These are phyloP conservation scores for Decorospora gaudefroyi DNA, from an alignment of 2,329 filamentous ascomycete genomes.

Conservation along the genomic window DNA sequence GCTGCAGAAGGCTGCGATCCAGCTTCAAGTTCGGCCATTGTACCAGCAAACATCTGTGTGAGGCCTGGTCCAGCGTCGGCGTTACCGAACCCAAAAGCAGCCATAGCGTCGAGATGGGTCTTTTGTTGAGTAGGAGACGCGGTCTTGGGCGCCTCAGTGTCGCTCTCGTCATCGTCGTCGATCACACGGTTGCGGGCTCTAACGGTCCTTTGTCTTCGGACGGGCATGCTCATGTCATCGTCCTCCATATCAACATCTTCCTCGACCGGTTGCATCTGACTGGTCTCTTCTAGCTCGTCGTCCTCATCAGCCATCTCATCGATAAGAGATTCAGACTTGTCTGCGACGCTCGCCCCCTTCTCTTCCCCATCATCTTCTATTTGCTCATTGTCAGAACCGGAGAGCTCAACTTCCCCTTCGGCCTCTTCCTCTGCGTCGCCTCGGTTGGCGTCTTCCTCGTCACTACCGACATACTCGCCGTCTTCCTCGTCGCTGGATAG, in stretches of 20 bases:
- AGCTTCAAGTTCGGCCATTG: conserved; percentile 69
- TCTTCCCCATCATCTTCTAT: conserved; percentile 28
- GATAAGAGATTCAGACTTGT: conserved; percentile 43
- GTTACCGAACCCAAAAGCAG: conserved; percentile 49
- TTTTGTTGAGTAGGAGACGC: conserved; percentile 29
- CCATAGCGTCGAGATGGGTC: conserved; percentile 40
- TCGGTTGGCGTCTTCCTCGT: conserved; percentile 53
- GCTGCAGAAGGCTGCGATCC: conserved; percentile 42
- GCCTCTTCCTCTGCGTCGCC: conserved; percentile 45
- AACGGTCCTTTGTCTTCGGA: conserved; percentile 56
- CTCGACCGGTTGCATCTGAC: conserved; percentile 14
- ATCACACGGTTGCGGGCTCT: conserved; percentile 61
- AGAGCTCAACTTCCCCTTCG: conserved; percentile 32
- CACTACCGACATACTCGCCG: conserved; percentile 55
- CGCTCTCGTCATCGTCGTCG: conserved; percentile 62
- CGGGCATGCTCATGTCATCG: conserved; percentile 52
- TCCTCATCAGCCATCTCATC: conserved; percentile 51
- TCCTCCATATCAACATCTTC: conserved; percentile 53
- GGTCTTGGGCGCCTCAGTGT: conserved; percentile 22
- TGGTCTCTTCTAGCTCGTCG: conserved; percentile 30
- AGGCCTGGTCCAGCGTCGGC: conserved; percentile 64
- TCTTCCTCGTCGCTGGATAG: conserved; percentile 61
- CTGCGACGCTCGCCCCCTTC: conserved; percentile 20
- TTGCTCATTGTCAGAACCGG: conserved; percentile 39
- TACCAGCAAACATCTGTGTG: conserved; percentile 89